Percentiles rank a stretch among this genome's conserved stretches.
Evolutionary conservation across 1,284 basidiomycete genomes (phyloP).

Genomic region (Ceratobasidium sp.): DNA sequence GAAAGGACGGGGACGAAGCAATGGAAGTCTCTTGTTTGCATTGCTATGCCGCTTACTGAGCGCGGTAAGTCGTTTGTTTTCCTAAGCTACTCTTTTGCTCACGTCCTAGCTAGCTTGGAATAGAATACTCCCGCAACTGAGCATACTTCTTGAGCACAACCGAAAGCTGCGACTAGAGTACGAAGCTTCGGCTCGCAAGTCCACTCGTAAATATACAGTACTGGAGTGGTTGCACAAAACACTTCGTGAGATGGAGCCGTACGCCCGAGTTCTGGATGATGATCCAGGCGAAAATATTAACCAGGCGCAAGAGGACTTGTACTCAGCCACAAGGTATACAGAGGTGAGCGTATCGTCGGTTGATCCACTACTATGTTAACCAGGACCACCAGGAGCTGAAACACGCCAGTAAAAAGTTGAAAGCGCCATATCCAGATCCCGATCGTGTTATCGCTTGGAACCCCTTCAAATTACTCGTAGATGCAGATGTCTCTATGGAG

Average conservation of each 20-base stretch:
- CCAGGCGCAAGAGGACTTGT: background rate
- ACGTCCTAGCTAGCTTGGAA: slow-evolving; percentile 1
- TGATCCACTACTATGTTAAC: background rate
- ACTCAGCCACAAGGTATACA: background rate
- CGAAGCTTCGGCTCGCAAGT: background rate
- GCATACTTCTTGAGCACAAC: slow-evolving; percentile 5
- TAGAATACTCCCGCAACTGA: background rate
- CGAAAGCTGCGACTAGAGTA: slow-evolving; percentile 4
- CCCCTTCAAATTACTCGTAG: background rate
- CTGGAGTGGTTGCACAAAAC: background rate
- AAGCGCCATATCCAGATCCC: background rate
- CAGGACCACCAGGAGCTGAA: background rate
- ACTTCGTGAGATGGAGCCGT: background rate
- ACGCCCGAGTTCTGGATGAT: background rate
- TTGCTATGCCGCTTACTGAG: slow-evolving; percentile 15
- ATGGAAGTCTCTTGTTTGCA: slow-evolving; percentile 13
- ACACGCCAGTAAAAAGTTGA: background rate
- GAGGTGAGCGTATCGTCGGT: background rate
- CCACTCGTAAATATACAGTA: background rate
- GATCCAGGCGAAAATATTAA: background rate
- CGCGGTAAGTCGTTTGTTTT: background rate
- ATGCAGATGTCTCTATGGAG: background rate
- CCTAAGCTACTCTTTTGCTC: background rate
- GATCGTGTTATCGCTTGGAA: background rate
- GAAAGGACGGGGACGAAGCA: slow-evolving; percentile 4